Base-by-base conservation (phyloP, 345 rosid genomes). In the Pistacia vera region DNA sequence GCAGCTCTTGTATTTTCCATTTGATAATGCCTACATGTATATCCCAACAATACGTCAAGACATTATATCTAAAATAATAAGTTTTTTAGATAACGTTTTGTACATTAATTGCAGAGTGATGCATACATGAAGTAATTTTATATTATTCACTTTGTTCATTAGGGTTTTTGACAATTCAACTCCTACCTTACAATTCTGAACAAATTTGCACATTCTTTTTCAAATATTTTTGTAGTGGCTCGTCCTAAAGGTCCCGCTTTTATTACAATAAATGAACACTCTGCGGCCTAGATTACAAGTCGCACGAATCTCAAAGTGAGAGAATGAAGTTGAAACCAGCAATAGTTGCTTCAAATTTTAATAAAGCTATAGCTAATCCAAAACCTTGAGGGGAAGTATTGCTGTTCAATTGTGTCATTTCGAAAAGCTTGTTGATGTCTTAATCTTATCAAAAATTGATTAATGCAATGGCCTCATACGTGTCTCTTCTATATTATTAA, bases 1-100 rank as follows among this genome's bases (percentile, higher is more conserved):
- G 82, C 92, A 86, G 68, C 94, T 93, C 81, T 90, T 90, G 88
- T 87, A 91, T 68, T 13, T 78, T 48, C 91, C 94, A 36, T 90
- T 90, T 11, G 88, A 77, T 60, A 88, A 73, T 56, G 92, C 94
- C 94, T 90, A n/a, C 57, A 22, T 0, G 30, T 35, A 64, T 38
- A 63, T 54, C 51, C 16, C 22, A 18, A 41, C 69, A 65, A 70
- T 11, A 44, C 54, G 0, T 41, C 46, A 41, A 41, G 44, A 7
- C 46, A 5, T 41, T 41, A 41, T 5, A 5, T 41, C 5, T 41
- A 8, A 41, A 41, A 8, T 41, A 41, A 41, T 5, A 7, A 41
- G 8, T 38, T 41, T 41, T 41, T 5, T 6, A 41, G 46, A 38
- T 41, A 41, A 41, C 1, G 46, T 41, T 41, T 41, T 7, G 14